A percentile compares a stretch with the other conserved stretches of the same genome.
phyloP scores from a whole-genome alignment of 768 basidiomycete species.

The Suillus luteus region DNA sequence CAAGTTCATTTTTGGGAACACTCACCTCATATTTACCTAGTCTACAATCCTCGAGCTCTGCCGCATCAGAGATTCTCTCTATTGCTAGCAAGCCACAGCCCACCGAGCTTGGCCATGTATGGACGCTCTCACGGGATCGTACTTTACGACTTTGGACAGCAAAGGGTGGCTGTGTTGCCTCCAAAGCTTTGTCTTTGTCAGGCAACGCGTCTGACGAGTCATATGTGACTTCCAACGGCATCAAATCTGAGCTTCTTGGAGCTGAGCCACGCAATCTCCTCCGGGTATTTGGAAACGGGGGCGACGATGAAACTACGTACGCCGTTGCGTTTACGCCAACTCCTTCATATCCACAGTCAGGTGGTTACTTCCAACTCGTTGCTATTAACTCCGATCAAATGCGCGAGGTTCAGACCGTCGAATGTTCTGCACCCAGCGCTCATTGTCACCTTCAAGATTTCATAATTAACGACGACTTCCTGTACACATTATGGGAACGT shows the following conservation, averaged over 20 bases:
- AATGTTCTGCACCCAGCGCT: conserved; percentile 59
- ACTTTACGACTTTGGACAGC: conserved; percentile 85
- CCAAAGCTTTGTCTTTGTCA: conserved; percentile 50
- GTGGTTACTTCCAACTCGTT: conserved; percentile 79
- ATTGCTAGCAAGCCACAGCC: conserved; percentile 75
- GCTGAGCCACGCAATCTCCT: conserved; percentile 65
- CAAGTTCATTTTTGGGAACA: conserved; percentile 65
- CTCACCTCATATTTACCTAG: conserved; percentile 66
- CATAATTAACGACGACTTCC: conserved; percentile 48
- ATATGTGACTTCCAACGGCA: conserved; percentile 21
- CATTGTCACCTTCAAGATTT: conserved; percentile 83
- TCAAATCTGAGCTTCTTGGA: conserved; percentile 54
- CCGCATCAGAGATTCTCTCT: conserved; percentile 65
- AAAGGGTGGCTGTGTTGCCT: conserved; percentile 70
- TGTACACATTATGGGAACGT: conserved; percentile 80
- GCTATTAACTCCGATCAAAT: conserved; percentile 59
- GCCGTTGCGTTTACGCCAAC: conserved; percentile 77
- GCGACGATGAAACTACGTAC: conserved; percentile 54
- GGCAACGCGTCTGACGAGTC: conserved; percentile 35
- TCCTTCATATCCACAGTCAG: conserved; percentile 59
- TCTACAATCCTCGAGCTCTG: conserved; percentile 45
- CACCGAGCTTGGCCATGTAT: conserved; percentile 71
- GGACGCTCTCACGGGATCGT: conserved; percentile 87
- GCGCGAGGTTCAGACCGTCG: conserved; percentile 56
- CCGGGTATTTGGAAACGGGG: conserved; percentile 54